Evolutionary conservation across 2,329 filamentous ascomycete species (phyloP), one percentile per base, ranked within the genome.

Genomic region (Penicillium olsonii): DNA sequence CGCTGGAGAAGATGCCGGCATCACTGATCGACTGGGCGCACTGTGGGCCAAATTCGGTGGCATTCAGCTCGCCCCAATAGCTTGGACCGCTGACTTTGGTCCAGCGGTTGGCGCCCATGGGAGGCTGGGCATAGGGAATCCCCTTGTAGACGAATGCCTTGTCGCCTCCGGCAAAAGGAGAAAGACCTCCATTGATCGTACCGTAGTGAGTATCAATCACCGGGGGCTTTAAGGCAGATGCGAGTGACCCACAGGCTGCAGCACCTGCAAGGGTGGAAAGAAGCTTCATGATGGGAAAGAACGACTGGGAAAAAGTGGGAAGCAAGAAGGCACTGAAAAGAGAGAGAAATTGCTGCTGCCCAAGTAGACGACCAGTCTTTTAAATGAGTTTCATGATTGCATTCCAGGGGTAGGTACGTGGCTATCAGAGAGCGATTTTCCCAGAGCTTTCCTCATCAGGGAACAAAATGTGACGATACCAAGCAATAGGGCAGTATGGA

Each of bases 1-100:
- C 45, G n/a, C 50, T 52, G 15, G 43, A 52, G 37, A 52, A 52
- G 5, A 52, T 52, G 9, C 48, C 48, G 19, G 43, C 48, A 29
- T 42, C 43, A 19, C 48, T 40, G 29, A 47, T 43, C 20, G 42
- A 43, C 20, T 52, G 48, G 11, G 39, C 48, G 33, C 43, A 47
- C 26, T 52, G 48, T 15, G 43, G 43, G 4, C 39, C 43, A 35
- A 47, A 50, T 37, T 45, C 42, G 20, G 48, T 50, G 35, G 42
- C 48, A 42, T 50, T 46, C 5, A 50, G 29, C 3, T n/a, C 10
- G 10, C 48, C 42, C 48, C 42, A 50, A 8, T 41, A 27, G 27
- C 27, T 37, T 11, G 48, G 48, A 10, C 48, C 48, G 19, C 27
- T 9, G n/a, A 50, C 48, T 12, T 47, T 22, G 1, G 48, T 52